Conservation (phyloP, 257 asterid genomes). For the Solanum corneliomulleri region DNA sequence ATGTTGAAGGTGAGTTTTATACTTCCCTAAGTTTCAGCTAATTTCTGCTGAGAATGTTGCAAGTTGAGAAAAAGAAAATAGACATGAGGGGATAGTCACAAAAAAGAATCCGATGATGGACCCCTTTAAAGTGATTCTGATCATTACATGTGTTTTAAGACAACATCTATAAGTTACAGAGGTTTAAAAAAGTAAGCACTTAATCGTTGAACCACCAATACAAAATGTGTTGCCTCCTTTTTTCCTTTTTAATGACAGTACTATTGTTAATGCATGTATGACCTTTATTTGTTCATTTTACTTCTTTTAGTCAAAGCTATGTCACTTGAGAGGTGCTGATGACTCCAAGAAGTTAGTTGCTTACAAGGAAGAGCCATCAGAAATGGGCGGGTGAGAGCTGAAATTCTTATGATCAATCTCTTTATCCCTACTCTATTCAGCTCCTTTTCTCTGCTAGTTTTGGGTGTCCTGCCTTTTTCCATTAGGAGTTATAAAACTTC, state of each 20-base stretch:
- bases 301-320: conserved; percentile 62
- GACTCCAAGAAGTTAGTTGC: conserved; percentile 38
- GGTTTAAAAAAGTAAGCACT: background rate
- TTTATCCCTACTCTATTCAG: background rate
- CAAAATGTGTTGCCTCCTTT: background rate
- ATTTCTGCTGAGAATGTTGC: background rate
- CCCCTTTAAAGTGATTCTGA: background rate
- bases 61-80: background rate
- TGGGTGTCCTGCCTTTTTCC: background rate
- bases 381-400: conserved; percentile 93
- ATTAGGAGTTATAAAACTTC: background rate
- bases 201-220: background rate
- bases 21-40: background rate
- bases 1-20: conserved; percentile 66
- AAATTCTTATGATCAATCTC: background rate
- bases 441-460: background rate
- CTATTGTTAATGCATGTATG: background rate
- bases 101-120: background rate
- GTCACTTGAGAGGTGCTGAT: conserved; percentile 52
- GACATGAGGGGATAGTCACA: background rate
- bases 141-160: background rate
- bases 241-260: background rate
- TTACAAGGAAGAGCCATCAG: conserved; percentile 80
- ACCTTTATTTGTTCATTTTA: background rate
- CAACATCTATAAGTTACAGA: background rate